Conservation (phyloP, 148 eudicot species). For the Tetragonia tetragonoides region DNA sequence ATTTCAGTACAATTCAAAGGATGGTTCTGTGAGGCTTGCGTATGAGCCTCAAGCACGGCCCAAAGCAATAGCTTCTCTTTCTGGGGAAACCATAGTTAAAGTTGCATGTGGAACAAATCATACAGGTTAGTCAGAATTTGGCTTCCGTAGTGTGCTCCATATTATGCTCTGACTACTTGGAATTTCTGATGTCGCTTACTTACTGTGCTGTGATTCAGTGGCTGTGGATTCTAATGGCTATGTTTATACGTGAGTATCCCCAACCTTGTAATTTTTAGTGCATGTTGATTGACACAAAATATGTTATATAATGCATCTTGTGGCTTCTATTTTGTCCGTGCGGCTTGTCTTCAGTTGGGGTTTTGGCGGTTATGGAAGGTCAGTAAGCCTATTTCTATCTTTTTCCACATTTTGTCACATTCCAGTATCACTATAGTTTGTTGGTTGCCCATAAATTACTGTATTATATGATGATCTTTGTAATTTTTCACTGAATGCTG, state of each 20-base stretch:
- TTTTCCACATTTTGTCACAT: background rate
- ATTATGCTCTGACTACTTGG: background rate
- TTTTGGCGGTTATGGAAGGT: conserved; percentile 99
- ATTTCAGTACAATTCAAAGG: conserved; percentile 89
- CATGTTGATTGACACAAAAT: too few relatives aligned
- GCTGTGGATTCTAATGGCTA: conserved; percentile 89
- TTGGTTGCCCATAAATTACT: background rate
- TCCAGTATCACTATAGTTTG: background rate
- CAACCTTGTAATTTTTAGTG: background rate
- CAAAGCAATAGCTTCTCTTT: conserved; percentile 64
- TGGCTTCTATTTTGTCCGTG: conserved; percentile 5
- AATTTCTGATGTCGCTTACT: background rate
- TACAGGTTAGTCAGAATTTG: conserved; percentile 52
- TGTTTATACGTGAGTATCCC: conserved; percentile 87
- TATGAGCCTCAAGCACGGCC: conserved; percentile 97
- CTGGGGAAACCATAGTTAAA: conserved; percentile 81
- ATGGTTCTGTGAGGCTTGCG: conserved; percentile 91
- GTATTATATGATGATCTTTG: background rate
- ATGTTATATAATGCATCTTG: background rate
- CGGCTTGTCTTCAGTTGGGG: conserved; percentile 73
- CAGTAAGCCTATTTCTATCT: conserved; percentile 21
- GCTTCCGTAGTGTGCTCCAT: background rate
- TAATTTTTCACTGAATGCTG: conserved; percentile 9
- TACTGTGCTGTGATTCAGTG: conserved; percentile 45
- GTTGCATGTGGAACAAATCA: conserved; percentile 98